A percentile compares a stretch with the other conserved stretches of the same genome.
These are phyloP conservation scores for Vicia sativa DNA, from an alignment of 306 rosid species.

Conservation along the genomic window DNA sequence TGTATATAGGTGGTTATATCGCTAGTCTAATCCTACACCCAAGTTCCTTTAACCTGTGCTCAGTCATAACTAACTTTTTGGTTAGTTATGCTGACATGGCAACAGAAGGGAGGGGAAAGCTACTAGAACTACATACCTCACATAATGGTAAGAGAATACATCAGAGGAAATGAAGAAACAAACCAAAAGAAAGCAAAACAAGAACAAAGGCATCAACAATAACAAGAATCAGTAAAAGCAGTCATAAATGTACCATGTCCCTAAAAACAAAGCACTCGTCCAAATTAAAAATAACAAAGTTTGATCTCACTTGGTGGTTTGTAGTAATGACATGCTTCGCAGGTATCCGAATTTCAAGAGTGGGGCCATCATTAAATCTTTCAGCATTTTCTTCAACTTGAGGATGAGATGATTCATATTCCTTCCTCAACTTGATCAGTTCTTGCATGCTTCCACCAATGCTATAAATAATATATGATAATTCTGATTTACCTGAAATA, in stretches of 20 bases:
- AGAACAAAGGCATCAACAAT: conserved; percentile 27
- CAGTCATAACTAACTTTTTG: too few relatives aligned
- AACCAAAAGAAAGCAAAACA: conserved; percentile 26
- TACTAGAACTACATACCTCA: too few relatives aligned
- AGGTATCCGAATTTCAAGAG: conserved; percentile 89
- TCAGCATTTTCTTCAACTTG: conserved; percentile 64
- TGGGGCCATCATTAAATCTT: conserved; percentile 69
- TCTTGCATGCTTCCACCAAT: conserved; percentile 98
- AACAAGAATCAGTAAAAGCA: conserved; percentile 5
- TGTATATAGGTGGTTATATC: too few relatives aligned
- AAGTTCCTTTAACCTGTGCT: too few relatives aligned
- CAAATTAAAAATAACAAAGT: conserved; percentile 6
- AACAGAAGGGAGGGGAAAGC: too few relatives aligned
- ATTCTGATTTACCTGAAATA: conserved; percentile 80
- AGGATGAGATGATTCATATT: conserved; percentile 63
- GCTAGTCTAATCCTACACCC: too few relatives aligned
- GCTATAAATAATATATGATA: conserved; percentile 72
- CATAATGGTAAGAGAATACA: conserved; percentile 6
- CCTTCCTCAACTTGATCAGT: conserved; percentile 84
- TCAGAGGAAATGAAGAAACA: conserved; percentile 29
- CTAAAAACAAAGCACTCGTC: conserved; percentile 1
- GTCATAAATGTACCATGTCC: conserved; percentile 5
- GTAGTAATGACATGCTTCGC: conserved; percentile 90
- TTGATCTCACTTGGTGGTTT: conserved; percentile 84
- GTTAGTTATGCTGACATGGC: too few relatives aligned